Conservation (phyloP, 257 asterid genomes). For the Osmanthus fragrans region DNA sequence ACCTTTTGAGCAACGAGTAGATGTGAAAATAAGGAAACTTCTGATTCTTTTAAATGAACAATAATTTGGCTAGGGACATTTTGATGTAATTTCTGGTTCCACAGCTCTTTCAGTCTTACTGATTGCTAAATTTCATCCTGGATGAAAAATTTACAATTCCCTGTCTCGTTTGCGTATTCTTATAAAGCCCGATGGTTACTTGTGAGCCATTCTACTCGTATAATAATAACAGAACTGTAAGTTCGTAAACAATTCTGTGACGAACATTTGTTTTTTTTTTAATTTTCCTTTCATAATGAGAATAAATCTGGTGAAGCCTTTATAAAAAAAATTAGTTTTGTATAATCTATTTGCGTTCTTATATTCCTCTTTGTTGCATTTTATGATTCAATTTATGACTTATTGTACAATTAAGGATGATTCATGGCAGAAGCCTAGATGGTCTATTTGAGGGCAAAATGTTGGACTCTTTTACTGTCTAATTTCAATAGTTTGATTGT, state of each 20-base stretch:
- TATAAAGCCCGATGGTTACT: background rate
- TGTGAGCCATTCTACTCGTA: background rate
- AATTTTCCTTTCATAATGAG: too few relatives aligned
- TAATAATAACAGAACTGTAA: background rate
- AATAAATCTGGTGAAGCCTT: too few relatives aligned
- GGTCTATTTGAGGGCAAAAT: too few relatives aligned
- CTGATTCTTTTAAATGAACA: conserved; percentile 20
- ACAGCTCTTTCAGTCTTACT: conserved; percentile 1
- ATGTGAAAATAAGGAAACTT: conserved; percentile 33
- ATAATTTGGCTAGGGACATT: conserved; percentile 24
- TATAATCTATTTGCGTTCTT: too few relatives aligned
- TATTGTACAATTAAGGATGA: too few relatives aligned
- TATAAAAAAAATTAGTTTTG: too few relatives aligned
- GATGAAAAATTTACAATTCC: background rate
- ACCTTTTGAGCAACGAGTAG: conserved; percentile 18
- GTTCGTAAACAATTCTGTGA: background rate
- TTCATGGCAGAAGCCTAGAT: too few relatives aligned
- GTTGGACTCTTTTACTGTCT: too few relatives aligned
- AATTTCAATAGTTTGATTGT: too few relatives aligned
- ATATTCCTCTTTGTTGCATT: too few relatives aligned
- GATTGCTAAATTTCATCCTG: background rate
- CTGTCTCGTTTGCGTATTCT: background rate
- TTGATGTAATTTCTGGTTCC: conserved; percentile 18
- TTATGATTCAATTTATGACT: too few relatives aligned
- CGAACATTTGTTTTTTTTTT: too few relatives aligned